Conservation (phyloP, 176 grass and related monocot species). For the Leersia perrieri region DNA sequence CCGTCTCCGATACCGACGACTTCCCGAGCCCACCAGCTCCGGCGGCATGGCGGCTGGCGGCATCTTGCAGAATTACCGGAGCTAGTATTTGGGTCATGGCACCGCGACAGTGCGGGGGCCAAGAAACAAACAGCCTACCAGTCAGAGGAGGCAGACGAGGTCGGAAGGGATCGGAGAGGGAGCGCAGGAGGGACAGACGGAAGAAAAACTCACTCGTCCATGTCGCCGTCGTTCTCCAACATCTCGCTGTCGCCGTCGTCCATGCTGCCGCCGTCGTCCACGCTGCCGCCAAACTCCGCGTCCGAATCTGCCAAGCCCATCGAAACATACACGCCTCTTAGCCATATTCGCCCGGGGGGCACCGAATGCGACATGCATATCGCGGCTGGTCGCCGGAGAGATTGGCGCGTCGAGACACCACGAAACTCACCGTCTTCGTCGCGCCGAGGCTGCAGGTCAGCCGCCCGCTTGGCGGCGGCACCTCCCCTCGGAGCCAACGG, state of each 20-base stretch:
- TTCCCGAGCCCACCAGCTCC: conserved; percentile 7
- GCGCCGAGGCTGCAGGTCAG: conserved; percentile 21
- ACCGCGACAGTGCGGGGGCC: conserved; percentile 1
- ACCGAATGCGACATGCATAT: conserved; percentile 21
- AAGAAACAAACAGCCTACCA: conserved; percentile 3
- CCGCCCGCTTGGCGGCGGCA: conserved; percentile 22
- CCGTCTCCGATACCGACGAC: not conserved
- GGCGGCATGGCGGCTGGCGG: not conserved
- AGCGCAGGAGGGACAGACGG: not conserved
- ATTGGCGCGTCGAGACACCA: conserved; percentile 25
- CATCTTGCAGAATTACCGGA: not conserved
- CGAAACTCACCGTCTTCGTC: conserved; percentile 44
- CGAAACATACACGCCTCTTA: conserved; percentile 27
- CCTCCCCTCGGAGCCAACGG: conserved; percentile 12
- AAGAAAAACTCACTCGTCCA: conserved; percentile 42
- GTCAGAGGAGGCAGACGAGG: not conserved
- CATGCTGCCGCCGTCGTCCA: conserved; percentile 27
- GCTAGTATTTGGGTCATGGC: not conserved
- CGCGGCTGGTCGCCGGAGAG: not conserved
- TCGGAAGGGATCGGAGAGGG: not conserved
- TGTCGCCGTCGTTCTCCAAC: conserved; percentile 28
- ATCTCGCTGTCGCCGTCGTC: conserved; percentile 44
- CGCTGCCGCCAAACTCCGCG: conserved; percentile 18
- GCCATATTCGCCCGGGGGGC: conserved; percentile 20
- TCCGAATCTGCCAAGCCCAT: conserved; percentile 44